phyloP scores from a whole-genome alignment of 495 filamentous ascomycete species.

The Neurospora hispaniola region DNA sequence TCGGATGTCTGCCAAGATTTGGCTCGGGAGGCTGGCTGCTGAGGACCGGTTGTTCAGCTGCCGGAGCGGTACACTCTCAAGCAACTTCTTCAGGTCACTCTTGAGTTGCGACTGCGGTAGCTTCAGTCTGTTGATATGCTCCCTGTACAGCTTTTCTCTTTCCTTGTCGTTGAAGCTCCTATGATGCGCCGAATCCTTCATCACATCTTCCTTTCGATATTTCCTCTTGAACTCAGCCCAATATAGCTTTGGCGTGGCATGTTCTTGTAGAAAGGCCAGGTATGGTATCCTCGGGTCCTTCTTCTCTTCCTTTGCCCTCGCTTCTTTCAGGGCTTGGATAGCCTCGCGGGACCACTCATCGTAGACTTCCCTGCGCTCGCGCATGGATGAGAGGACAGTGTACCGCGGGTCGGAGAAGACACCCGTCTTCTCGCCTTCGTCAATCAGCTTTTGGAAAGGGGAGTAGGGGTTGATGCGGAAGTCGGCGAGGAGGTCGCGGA shows the following conservation, averaged over 20 bases:
- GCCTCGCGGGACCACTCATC: slow-evolving; percentile 66
- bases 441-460: slow-evolving; percentile 81
- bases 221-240: slow-evolving; percentile 96
- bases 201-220: slow-evolving; percentile 66
- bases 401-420: slow-evolving; percentile 82
- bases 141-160: slow-evolving; percentile 82
- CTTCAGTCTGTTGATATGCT: slow-evolving; percentile 71
- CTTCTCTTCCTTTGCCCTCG: slow-evolving; percentile 67
- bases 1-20: slow-evolving; percentile 63
- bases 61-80: slow-evolving; percentile 57
- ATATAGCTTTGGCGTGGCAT: slow-evolving; percentile 81
- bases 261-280: slow-evolving; percentile 66
- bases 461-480: slow-evolving; percentile 73
- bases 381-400: slow-evolving; percentile 69
- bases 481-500: slow-evolving; percentile 79
- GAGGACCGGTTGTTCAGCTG: slow-evolving; percentile 56
- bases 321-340: slow-evolving; percentile 59
- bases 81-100: slow-evolving; percentile 64
- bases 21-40: slow-evolving; percentile 48
- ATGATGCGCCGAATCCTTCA: slow-evolving; percentile 49
- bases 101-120: slow-evolving; percentile 63
- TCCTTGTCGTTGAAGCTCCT: slow-evolving; percentile 68
- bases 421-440: slow-evolving; percentile 47
- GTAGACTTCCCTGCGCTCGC: slow-evolving; percentile 61
- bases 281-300: slow-evolving; percentile 79